Base-by-base conservation (phyloP, 208 protist genomes). In the Lotmaria passim region DNA sequence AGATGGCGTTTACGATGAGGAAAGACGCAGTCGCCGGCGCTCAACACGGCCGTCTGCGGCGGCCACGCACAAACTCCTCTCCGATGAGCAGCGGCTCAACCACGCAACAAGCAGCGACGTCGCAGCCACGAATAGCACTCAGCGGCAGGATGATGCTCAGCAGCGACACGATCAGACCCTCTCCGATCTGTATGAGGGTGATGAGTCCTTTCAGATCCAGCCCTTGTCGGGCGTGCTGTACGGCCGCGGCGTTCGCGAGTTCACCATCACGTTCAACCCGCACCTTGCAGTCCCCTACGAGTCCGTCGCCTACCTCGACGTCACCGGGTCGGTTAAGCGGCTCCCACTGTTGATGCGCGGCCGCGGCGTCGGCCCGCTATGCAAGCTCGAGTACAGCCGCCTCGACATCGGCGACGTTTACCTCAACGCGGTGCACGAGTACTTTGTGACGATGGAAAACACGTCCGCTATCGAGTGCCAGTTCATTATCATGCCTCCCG, bases 391-490 rank as follows among this genome's bases (percentile, higher is more conserved):
- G 52, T 98, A 88, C 80, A 86, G 68, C 31, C 66, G 66, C 26
- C 84, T 98, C 38, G 88, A 98, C 75, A 86, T 99, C 73, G 95
- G 95, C 33, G 93, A 98, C 41, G 83, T 99, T n/a, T 98, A 96
- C 75, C 86, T 98, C 57, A 97, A 98, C 72, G 86, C 87, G 10
- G 31, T 96, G 46, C 94, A 98, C 79, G 81, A 94, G 69, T 98
- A 98, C 68, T 82, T 93, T 34, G 81, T 98, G 1, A 66, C 71
- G 34, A 83, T 99, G 36, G 83, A 89, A 62, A 99, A 99, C 79
- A 74, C 75, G 14, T 94, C 96, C 31, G 75, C 86, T 28, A 98
- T 99, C 59, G 90, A 95, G 56, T 93, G 93, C 31, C 78, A 79
- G 56, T 99, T 92, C 75, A 78, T 78, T 19, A 75, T 99, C 12